Percentiles rank a stretch among this genome's conserved stretches.
phyloP scores from a whole-genome alignment of 108 stramenopile species.

The Discostella stelligeroides region DNA sequence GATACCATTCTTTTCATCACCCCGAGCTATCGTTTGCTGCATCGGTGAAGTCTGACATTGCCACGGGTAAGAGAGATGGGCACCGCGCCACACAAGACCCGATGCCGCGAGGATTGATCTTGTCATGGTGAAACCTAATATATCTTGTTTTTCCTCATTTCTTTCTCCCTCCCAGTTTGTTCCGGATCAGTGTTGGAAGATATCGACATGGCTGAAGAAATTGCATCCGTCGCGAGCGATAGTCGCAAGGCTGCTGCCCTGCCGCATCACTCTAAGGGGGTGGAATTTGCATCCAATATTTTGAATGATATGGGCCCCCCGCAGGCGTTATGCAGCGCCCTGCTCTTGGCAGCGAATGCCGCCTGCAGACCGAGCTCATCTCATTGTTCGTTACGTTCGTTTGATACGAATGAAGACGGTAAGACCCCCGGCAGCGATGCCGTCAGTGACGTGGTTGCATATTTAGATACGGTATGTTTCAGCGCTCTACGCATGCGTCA shows the following conservation, averaged over 20 bases:
- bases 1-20: slow-evolving; percentile 5
- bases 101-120: too few species aligned
- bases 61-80: neutral
- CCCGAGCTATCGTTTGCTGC: neutral
- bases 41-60: slow-evolving; percentile 8
- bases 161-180: neutral
- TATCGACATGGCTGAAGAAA: slow-evolving; percentile 14
- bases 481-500: neutral
- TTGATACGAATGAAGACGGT: slow-evolving; percentile 10
- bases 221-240: slow-evolving; percentile 18
- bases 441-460: slow-evolving; percentile 23
- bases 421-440: neutral
- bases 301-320: slow-evolving; percentile 29
- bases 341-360: slow-evolving; percentile 18
- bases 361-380: slow-evolving; percentile 18
- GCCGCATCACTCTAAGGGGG: slow-evolving; percentile 5
- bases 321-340: neutral
- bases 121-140: neutral
- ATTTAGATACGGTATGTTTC: slow-evolving; percentile 8
- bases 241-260: neutral
- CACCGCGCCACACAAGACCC: too few species aligned
- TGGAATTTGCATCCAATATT: slow-evolving; percentile 24
- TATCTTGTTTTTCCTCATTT: neutral
- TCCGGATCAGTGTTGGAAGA: slow-evolving; percentile 9
- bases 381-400: slow-evolving; percentile 14